Evolutionary conservation across 768 basidiomycete species (phyloP).

Genomic region (Pisolithus microcarpus): DNA sequence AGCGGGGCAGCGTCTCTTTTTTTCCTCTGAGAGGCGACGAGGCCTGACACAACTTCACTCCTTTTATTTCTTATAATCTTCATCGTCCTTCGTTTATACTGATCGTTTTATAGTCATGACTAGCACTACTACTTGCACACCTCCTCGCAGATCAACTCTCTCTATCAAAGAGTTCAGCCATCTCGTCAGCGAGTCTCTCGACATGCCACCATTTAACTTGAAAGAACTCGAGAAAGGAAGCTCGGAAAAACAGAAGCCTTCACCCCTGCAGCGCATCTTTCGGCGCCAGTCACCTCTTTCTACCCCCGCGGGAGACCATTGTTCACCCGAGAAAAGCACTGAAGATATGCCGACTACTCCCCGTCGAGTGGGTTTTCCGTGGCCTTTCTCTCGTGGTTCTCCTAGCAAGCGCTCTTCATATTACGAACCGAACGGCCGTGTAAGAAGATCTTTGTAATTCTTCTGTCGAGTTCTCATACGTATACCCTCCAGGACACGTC

Average conservation of each 20-base stretch:
- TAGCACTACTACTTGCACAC: conserved; percentile 2
- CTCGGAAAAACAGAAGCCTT: conserved; percentile 12
- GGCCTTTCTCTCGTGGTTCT: conserved; percentile 24
- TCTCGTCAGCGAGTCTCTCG: conserved; percentile 28
- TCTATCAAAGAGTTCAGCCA: conserved; percentile 28
- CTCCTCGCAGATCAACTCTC: conserved; percentile 20
- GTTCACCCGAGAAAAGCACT: conserved; percentile 1
- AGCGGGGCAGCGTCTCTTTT: too few species aligned
- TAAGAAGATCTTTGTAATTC: conserved; percentile 2
- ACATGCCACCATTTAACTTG: conserved; percentile 11
- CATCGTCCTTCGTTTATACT: conserved; percentile 2
- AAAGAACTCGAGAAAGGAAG: background rate
- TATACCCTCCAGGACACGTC: conserved; percentile 5
- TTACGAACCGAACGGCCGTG: conserved; percentile 7
- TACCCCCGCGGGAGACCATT: conserved; percentile 1
- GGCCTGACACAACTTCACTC: background rate
- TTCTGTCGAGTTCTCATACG: background rate
- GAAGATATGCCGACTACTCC: conserved; percentile 13
- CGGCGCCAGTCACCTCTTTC: conserved; percentile 18
- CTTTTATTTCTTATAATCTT: background rate
- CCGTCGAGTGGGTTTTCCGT: conserved; percentile 20
- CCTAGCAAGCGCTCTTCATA: conserved; percentile 13
- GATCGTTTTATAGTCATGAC: conserved; percentile 15
- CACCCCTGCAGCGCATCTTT: conserved; percentile 26
- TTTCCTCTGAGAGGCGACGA: too few species aligned